Conservation (phyloP, 176 grass and related monocot species). For the Rhynchospora tenuis region DNA sequence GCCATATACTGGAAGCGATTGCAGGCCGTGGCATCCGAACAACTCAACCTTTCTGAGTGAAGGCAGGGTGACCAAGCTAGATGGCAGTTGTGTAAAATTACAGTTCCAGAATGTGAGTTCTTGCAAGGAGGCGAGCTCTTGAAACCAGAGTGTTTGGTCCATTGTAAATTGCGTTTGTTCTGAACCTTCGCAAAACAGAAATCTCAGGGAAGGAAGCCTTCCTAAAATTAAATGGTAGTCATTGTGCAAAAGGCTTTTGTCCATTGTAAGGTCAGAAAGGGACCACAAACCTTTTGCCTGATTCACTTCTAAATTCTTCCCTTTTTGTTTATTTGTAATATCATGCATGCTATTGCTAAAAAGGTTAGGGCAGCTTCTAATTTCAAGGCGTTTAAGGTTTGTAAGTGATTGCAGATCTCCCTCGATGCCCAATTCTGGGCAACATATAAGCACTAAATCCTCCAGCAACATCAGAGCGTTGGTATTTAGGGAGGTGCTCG, state of each 20-base stretch:
- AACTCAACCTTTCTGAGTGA: conserved; percentile 1
- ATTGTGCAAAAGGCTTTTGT: not conserved
- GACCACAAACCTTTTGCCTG: not conserved
- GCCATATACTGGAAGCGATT: not conserved
- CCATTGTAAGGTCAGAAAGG: not conserved
- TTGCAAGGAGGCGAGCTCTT: conserved; percentile 7
- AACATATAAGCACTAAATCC: not conserved
- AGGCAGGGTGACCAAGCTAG: not conserved
- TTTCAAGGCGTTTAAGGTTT: conserved; percentile 13
- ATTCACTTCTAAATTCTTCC: not conserved
- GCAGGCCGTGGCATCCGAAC: not conserved
- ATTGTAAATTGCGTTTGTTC: not conserved
- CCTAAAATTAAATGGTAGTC: not conserved
- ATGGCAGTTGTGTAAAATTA: not conserved
- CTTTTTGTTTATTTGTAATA: not conserved
- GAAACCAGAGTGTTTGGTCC: conserved; percentile 12
- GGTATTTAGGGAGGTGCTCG: not conserved
- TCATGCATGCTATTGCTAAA: not conserved
- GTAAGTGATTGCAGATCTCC: not conserved
- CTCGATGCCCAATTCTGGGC: not conserved
- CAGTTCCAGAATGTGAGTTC: not conserved
- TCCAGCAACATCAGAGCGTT: not conserved
- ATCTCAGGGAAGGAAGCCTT: conserved; percentile 8
- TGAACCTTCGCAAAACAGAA: not conserved
- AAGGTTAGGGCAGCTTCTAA: not conserved